Evolutionary conservation across 78 protist genomes (phyloP), one percentile per base, ranked within the genome.

Genomic region (Salpingoeca rosetta): DNA sequence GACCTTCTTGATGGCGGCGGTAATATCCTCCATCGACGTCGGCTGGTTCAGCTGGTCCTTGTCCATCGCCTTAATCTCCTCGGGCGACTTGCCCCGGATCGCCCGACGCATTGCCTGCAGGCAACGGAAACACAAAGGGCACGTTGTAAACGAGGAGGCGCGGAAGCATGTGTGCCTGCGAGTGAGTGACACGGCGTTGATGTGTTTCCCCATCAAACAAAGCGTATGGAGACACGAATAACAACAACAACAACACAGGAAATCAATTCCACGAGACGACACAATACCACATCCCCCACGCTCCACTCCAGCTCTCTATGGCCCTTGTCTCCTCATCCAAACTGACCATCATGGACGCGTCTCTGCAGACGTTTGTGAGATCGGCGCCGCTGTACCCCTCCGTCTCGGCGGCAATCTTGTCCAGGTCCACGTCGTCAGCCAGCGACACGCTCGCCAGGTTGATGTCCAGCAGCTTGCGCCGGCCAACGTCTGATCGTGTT

Each of bases 381-480:
- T 93, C 96, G 0, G 94, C 93, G 7, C 93, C 91, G 12, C 76
- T 36, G 89, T 85, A 92, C 27, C 94, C 94, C 28, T 65, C 91
- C 31, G 36, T 1, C 36, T 2, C 11, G n/a, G 2, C 27, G 36
- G 92, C 91, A 41, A 87, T 84, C 41, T 2, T 40, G 44, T 81
- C 90, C 38, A 92, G 0, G 24, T 88, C 83, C 24, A 92, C 85
- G 28, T 81, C 87, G 11, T 76, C 87, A 1, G 81, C 86, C 36
- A 89, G n/a, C 39, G 45, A 3, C 40, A 93, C 40, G 12, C 3
- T 27, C 27, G 22, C 1, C 39, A 83, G 74, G 79, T 89, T 87
- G 79, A 91, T 77, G 36, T 84, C 22, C 44, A 93, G 83, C 57
- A 93, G 92, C 74, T 88, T 73, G 7, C 27, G 43, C 24, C 95